phyloP scores from a whole-genome alignment of 805 yeast genomes.

The Sugiyamaella americana region DNA sequence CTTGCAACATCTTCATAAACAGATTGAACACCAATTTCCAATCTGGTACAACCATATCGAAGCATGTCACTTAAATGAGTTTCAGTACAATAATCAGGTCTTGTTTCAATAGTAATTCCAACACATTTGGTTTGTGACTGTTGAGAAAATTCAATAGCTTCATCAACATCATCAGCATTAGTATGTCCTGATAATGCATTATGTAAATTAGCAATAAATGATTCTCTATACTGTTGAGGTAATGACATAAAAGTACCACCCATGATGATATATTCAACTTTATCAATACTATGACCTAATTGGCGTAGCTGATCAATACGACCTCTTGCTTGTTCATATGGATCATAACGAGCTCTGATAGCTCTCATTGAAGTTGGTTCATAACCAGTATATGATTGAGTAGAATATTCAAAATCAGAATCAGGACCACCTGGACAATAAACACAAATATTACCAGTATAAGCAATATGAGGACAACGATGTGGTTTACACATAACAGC shows the following conservation, averaged over 20 bases:
- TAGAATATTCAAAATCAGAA: slow-evolving; percentile 94
- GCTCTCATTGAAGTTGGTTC: slow-evolving; percentile 99
- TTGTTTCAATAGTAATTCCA: slow-evolving; percentile 95
- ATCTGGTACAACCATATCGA: slow-evolving; percentile 90
- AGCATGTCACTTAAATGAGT: slow-evolving; percentile 95
- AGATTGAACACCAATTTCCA: slow-evolving; percentile 95
- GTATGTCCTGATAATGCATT: slow-evolving; percentile 92
- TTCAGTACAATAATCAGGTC: slow-evolving; percentile 97
- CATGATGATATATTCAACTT: slow-evolving; percentile 96
- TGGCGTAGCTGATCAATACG: slow-evolving; percentile 93
- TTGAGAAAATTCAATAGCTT: slow-evolving; percentile 85
- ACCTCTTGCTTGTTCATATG: slow-evolving; percentile 97
- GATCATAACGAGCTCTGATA: slow-evolving; percentile 96
- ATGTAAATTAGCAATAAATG: slow-evolving; percentile 81
- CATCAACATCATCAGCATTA: slow-evolving; percentile 72
- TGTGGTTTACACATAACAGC: slow-evolving; percentile 99
- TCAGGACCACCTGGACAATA: slow-evolving; percentile 99
- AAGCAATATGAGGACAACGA: slow-evolving; percentile 97
- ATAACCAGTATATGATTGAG: slow-evolving; percentile 97
- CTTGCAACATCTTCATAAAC: slow-evolving; percentile 98
- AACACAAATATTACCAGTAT: slow-evolving; percentile 97
- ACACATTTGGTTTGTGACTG: slow-evolving; percentile 95
- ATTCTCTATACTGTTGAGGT: slow-evolving; percentile 83
- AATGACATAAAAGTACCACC: slow-evolving; percentile 98
- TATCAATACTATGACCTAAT: slow-evolving; percentile 93